Evolutionary conservation across 495 filamentous ascomycete genomes (phyloP).

Genomic region (Elasticomyces elasticus): DNA sequence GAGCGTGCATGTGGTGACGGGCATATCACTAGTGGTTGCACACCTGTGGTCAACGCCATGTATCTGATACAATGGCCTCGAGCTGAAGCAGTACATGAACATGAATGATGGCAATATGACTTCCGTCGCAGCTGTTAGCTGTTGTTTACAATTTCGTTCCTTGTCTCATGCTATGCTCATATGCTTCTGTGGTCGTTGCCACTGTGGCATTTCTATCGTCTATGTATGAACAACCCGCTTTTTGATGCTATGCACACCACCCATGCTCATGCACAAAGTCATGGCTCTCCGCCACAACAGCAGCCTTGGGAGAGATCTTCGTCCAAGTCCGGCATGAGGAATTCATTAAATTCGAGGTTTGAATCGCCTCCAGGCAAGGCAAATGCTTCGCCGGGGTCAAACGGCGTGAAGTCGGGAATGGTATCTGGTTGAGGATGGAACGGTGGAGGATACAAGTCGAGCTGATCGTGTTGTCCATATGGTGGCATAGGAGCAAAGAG

Average conservation of each 20-base stretch:
- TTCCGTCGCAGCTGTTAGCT: too few species aligned
- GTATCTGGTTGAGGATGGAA: not conserved
- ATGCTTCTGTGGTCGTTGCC: too few species aligned
- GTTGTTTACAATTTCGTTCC: too few species aligned
- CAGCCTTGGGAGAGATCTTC: not conserved
- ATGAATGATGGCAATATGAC: too few species aligned
- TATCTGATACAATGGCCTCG: too few species aligned
- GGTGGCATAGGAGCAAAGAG: constrained; percentile 1
- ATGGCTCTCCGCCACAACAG: constrained; percentile 7
- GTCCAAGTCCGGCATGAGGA: constrained; percentile 12
- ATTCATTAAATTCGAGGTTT: constrained; percentile 13
- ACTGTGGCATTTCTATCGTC: too few species aligned
- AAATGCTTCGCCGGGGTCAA: constrained; percentile 7
- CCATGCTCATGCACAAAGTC: not conserved
- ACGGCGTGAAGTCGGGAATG: constrained; percentile 4
- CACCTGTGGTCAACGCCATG: too few species aligned
- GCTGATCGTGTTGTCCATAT: not conserved
- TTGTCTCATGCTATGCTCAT: too few species aligned
- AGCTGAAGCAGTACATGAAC: too few species aligned
- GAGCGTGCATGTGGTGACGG: not conserved
- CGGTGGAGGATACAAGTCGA: constrained; percentile 1
- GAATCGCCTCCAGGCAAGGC: not conserved
- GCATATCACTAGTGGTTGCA: not conserved
- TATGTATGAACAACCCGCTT: too few species aligned
- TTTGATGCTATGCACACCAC: not conserved